Conservation (phyloP, 2,329 filamentous ascomycete species). For the Neonectria faginata region DNA sequence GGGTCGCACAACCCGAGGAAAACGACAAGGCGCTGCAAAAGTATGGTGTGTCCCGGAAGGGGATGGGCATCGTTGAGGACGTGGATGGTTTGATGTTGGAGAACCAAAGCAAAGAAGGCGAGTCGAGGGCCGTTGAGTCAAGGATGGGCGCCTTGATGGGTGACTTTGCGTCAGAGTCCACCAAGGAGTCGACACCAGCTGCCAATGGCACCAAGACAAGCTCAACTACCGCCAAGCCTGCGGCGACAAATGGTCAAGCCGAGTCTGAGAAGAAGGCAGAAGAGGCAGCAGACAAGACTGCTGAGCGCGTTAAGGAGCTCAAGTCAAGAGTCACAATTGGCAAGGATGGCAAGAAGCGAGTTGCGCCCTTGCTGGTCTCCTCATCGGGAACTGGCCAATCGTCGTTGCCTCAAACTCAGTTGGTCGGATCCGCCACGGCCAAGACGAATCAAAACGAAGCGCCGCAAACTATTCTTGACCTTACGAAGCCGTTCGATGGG, state of each 20-base stretch:
- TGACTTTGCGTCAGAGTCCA: slow-evolving; percentile 71
- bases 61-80: slow-evolving; percentile 91
- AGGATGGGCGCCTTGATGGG: slow-evolving; percentile 99
- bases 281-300: slow-evolving; percentile 65
- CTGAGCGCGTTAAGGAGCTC: slow-evolving; percentile 68
- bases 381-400: slow-evolving; percentile 89
- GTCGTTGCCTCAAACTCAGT: slow-evolving; percentile 87
- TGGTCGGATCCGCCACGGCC: slow-evolving; percentile 80
- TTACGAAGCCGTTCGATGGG: slow-evolving; percentile 94
- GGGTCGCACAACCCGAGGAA: slow-evolving; percentile 85
- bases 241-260: slow-evolving; percentile 54
- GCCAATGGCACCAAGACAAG: slow-evolving; percentile 64
- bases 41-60: slow-evolving; percentile 88
- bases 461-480: slow-evolving; percentile 85
- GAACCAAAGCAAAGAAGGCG: slow-evolving; percentile 90
- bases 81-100: slow-evolving; percentile 89
- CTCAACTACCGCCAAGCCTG: slow-evolving; percentile 52
- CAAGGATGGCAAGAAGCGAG: slow-evolving; percentile 96
- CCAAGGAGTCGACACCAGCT: slow-evolving; percentile 61
- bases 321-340: slow-evolving; percentile 95
- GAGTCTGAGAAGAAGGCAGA: slow-evolving; percentile 54
- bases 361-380: slow-evolving; percentile 90
- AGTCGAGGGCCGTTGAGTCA: slow-evolving; percentile 89
- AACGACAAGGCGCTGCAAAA: slow-evolving; percentile 95
- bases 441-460: slow-evolving; percentile 75